A percentile compares a stretch with the other conserved stretches of the same genome.
Evolutionary conservation across 2,329 filamentous ascomycete species (phyloP).

Genomic region (Talaromyces sp.): DNA sequence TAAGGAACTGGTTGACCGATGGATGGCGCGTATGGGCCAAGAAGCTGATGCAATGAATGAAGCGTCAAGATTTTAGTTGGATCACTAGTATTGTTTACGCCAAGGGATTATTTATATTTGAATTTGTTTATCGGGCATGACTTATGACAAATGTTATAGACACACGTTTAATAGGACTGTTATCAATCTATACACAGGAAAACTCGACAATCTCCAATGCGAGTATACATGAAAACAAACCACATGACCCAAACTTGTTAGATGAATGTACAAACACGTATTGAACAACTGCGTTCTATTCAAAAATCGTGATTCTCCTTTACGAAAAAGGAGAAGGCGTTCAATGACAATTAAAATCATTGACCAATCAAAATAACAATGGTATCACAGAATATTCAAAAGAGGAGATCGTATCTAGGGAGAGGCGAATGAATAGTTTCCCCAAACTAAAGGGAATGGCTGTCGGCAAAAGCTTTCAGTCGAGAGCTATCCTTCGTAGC

Average conservation of each 20-base stretch:
- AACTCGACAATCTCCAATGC: conserved; percentile 1
- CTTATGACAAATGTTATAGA: not conserved
- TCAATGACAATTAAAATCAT: not conserved
- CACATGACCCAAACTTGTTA: not conserved
- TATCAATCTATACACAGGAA: not conserved
- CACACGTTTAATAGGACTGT: not conserved
- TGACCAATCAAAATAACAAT: not conserved
- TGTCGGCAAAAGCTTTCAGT: conserved; percentile 44
- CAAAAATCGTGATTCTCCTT: not conserved
- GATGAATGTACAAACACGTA: not conserved
- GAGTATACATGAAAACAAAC: conserved; percentile 1
- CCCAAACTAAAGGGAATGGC: conserved; percentile 1
- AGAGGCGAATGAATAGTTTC: not conserved
- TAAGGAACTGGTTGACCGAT: conserved; percentile 79
- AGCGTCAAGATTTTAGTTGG: conserved; percentile 38
- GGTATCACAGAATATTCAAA: not conserved
- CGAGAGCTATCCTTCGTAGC: conserved; percentile 66
- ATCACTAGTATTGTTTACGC: not conserved
- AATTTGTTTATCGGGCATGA: not conserved
- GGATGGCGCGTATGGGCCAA: conserved; percentile 80
- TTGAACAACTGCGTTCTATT: not conserved
- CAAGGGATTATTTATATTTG: not conserved
- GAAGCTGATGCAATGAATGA: conserved; percentile 86
- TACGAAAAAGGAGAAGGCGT: not conserved
- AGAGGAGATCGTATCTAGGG: not conserved